Evolutionary conservation across 768 basidiomycete species (phyloP).

Genomic region (Dioszegia crocea): DNA sequence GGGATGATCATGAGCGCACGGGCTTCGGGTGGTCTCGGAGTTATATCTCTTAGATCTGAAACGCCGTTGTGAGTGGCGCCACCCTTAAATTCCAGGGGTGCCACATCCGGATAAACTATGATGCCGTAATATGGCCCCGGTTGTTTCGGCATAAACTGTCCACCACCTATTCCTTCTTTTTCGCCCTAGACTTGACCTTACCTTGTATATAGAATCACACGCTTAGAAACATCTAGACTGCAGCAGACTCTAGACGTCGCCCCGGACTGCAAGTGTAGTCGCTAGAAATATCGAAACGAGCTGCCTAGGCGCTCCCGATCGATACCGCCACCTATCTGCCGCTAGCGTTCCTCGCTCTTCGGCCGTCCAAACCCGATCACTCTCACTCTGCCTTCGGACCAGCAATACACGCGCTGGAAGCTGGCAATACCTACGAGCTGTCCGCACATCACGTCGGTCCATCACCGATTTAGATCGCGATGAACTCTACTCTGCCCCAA

Average conservation of each 20-base stretch:
- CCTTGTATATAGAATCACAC: neutral
- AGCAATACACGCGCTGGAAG: no score
- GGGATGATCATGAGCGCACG: neutral
- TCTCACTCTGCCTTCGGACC: no score
- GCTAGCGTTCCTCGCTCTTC: neutral
- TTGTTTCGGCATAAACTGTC: neutral
- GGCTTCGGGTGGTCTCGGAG: neutral
- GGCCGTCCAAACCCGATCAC: neutral
- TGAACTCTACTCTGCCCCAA: constrained; percentile 2
- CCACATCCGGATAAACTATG: neutral
- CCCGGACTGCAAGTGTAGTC: no score
- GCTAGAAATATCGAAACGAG: no score
- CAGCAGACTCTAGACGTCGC: no score
- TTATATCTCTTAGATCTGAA: neutral
- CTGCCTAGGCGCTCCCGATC: no score
- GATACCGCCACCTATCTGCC: neutral
- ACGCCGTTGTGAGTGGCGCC: neutral
- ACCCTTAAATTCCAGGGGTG: no score
- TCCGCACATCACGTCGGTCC: neutral
- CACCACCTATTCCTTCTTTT: neutral
- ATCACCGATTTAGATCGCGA: neutral
- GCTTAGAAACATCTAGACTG: no score
- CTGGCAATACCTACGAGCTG: no score
- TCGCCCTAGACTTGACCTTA: neutral
- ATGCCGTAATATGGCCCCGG: neutral